Evolutionary conservation across 148 eudicot species (phyloP), one percentile per base, ranked within the genome.

Genomic region (Vaccinium darrowii): DNA sequence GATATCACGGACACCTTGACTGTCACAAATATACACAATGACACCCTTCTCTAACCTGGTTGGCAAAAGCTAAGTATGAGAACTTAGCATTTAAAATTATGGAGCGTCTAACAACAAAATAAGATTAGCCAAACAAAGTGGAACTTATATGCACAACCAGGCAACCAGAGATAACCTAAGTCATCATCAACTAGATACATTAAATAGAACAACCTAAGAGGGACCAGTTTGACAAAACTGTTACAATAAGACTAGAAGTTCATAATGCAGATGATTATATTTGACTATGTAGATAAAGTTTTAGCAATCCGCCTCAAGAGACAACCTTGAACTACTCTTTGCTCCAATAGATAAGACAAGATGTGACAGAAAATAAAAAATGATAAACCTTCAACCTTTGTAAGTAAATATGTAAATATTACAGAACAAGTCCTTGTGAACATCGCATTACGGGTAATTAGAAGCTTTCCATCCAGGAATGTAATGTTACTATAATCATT

Each of bases 11-110:
- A 97, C 94, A 71, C 99, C 99, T 78, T 93, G 95, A 84, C 98
- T 94, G 84, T 97, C 98, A 82, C 98, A 95, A 50, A 97, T 93
- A 79, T 97, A 97, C 60, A 97, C 99, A 80, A 97, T 97, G 73
- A 97, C 98, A 63, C 99, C 98, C 87, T 97, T 95, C 90, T 94
- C 92, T 89, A 97, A 87, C 99, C 99, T 97, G 91, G 52, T 84
- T 54, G 54, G 73, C 80, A 88, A 79, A 39, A 80, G 13, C 58
- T 2, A 72, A 71, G 8, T 50, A 86, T 86, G 57, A 86, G 79
- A 82, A 27, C 76, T 39, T 39, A 8, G 27, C 21, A 0, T 62
- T 23, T 56, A 53, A 23, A 49, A 57, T 56, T 33, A 81, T 49
- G 58, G 52, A 47, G 52, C 63, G 1, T 49, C 53, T 25, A 3